Base-by-base conservation (phyloP, 352 stramenopile species). In the Phytopythium delawarense region DNA sequence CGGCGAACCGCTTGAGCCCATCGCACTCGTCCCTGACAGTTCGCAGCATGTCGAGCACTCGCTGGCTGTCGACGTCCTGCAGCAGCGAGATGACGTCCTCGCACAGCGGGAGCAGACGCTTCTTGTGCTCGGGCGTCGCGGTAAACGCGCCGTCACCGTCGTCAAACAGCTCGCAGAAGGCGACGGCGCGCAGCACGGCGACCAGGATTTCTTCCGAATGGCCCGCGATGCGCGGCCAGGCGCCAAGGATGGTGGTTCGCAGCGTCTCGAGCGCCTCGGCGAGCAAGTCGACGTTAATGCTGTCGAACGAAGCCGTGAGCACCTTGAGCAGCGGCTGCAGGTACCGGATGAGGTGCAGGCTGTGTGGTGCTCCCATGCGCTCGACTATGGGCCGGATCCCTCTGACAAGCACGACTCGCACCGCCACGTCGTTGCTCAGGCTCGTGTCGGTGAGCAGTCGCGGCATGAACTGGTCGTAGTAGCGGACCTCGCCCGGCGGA, bases 311-410 rank as follows among this genome's bases (percentile, higher is more conserved):
- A 3, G 79, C 81, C 20, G 87, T 23, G 23, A 92, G 50, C 21
- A 94, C 83, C 55, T 92, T 91, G 59, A 94, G 67, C 40, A 96
- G 65, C 21, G 87, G 79, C 61, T 93, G 87, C 25, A 96, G 55
- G 60, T 90, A 96, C 32, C 76, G 78, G 51, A 94, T 76, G 37
- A 87, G 30, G 21, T 91, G 79, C 11, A 94, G 61, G 34, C 84
- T 94, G 40, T 88, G 69, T 0, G 87, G 87, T 4, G 78, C 81
- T 0, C 87, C 84, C 32, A 91, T 75, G 5, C 71, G 70, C 13
- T 35, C 34, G 28, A 92, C 63, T 28, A 89, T 65, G 21, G 63
- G 59, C 1, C 81, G 78, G 4, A 94, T 35, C 34, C 78, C 70
- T 2, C 72, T 72, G 6, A 91, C 71, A n/a, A 88, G 91, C 6